Evolutionary conservation across 2,329 filamentous ascomycete species (phyloP), one percentile per base, ranked within the genome.

Genomic region (Plectosphaerella cucumerina): DNA sequence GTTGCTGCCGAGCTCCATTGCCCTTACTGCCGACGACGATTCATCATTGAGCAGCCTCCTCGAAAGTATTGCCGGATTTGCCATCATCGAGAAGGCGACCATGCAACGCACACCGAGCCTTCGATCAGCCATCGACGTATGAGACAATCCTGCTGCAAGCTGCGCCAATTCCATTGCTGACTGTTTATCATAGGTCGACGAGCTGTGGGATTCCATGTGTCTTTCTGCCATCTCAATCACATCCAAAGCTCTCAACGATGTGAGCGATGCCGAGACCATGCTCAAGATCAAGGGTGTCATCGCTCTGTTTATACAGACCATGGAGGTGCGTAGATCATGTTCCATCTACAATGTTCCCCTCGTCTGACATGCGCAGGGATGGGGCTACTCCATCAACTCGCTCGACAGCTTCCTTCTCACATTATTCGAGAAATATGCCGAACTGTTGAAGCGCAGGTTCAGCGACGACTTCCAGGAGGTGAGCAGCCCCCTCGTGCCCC

Each of bases 171-270:
- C 35, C 14, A 11, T 42, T 18, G 39, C 39, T 50, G 39, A 42
- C n/a, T 4, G 11, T 18, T 42, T 42, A 6, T 18, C 17, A 42
- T 21, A 92, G 88, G 85, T 97, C n/a, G 94, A 99, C 63, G 94
- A 97, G 69, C 75, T 99, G 2, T 99, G 94, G 94, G 93, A 97
- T 62, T 97, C 92, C 0, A 94, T 97, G 89, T 97, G 93, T 64
- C 89, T 92, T 62, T 85, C 87, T 43, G 87, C 90, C 1, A 90
- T 97, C 58, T 81, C 79, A 9, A 75, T 97, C 45, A 95, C 96
- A 55, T 85, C 86, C 1, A 89, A 86, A 59, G 87, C 90, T 0
- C 74, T 99, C 5, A 80, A 82, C 47, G 83, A 85, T 39, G 83
- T 99, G n/a, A 85, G 84, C 52, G 94, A 95, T 64, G 91, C 94